Conservation (phyloP, 2,329 filamentous ascomycete genomes). For the Aspergillus fumigatiaffinis region DNA sequence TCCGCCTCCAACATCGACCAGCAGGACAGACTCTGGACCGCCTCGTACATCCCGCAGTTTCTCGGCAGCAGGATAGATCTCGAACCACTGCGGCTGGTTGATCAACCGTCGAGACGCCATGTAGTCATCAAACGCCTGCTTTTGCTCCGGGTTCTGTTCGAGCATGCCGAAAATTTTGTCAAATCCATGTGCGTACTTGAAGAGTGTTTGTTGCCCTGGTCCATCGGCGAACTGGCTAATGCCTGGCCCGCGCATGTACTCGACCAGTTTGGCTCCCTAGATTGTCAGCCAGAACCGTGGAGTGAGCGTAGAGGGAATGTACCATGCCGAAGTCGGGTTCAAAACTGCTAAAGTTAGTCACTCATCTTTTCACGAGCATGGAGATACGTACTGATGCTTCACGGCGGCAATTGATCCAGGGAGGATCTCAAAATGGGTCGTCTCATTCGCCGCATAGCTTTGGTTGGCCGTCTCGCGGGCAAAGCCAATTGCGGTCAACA, state of each 20-base stretch:
- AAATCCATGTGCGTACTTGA: constrained; percentile 12
- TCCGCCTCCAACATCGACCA: constrained; percentile 43
- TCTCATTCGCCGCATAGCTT: constrained; percentile 15
- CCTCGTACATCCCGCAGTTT: background rate
- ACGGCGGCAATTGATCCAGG: constrained; percentile 13
- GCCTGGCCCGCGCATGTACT: constrained; percentile 17
- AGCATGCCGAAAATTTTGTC: constrained; percentile 15
- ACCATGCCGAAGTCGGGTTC: constrained; percentile 9
- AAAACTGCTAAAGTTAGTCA: background rate
- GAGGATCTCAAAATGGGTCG: constrained; percentile 13
- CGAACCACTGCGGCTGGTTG: constrained; percentile 16
- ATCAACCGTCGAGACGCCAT: constrained; percentile 14
- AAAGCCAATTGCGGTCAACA: constrained; percentile 13
- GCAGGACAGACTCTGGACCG: constrained; percentile 12
- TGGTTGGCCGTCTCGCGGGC: constrained; percentile 14
- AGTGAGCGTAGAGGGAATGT: background rate
- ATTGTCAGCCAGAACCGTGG: background rate
- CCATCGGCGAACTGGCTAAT: constrained; percentile 1
- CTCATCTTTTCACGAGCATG: background rate
- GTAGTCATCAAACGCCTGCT: constrained; percentile 17
- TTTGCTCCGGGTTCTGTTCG: constrained; percentile 14
- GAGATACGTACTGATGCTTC: constrained; percentile 14
- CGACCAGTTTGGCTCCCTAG: constrained; percentile 6
- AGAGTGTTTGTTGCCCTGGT: constrained; percentile 9
- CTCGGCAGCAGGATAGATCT: constrained; percentile 12